Evolutionary conservation across 2,329 filamentous ascomycete genomes (phyloP).

Genomic region (Nothophoma quercina): DNA sequence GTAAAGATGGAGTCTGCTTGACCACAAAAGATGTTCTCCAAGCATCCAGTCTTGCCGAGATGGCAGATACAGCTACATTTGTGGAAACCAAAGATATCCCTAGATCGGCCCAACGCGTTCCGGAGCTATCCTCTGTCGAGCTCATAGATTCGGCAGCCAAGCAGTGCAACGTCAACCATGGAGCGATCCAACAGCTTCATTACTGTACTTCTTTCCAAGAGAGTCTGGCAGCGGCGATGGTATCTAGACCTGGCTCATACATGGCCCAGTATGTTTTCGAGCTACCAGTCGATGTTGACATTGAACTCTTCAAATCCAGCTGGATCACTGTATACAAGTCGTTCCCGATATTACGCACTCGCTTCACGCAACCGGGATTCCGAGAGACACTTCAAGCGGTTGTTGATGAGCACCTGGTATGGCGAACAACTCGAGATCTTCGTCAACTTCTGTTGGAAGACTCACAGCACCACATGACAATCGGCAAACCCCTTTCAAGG

Average conservation of each 20-base stretch:
- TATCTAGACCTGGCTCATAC: slow-evolving; percentile 56
- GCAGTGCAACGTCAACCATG: neutral
- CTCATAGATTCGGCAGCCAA: neutral
- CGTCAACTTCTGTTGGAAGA: neutral
- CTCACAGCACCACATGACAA: neutral
- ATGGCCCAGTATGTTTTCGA: slow-evolving; percentile 56
- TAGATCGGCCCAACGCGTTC: neutral
- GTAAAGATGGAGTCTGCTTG: neutral
- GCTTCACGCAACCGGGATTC: slow-evolving; percentile 23
- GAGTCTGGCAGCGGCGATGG: slow-evolving; percentile 10
- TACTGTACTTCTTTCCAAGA: slow-evolving; percentile 15
- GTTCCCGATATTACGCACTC: slow-evolving; percentile 54
- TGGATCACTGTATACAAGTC: slow-evolving; percentile 52
- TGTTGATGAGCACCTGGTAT: slow-evolving; percentile 7
- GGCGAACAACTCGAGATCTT: neutral
- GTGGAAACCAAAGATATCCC: neutral
- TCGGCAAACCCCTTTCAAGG: slow-evolving; percentile 11
- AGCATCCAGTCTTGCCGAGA: neutral
- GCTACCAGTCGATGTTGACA: neutral
- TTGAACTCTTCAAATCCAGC: slow-evolving; percentile 45
- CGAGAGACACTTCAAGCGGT: slow-evolving; percentile 7
- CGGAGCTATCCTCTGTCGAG: neutral
- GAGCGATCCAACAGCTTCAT: slow-evolving; percentile 22
- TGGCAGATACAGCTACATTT: neutral
- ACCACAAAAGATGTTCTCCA: neutral